Evolutionary conservation across 352 stramenopile species (phyloP), one percentile per base, ranked within the genome.

Genomic region (Phytopythium chamaehyphon): DNA sequence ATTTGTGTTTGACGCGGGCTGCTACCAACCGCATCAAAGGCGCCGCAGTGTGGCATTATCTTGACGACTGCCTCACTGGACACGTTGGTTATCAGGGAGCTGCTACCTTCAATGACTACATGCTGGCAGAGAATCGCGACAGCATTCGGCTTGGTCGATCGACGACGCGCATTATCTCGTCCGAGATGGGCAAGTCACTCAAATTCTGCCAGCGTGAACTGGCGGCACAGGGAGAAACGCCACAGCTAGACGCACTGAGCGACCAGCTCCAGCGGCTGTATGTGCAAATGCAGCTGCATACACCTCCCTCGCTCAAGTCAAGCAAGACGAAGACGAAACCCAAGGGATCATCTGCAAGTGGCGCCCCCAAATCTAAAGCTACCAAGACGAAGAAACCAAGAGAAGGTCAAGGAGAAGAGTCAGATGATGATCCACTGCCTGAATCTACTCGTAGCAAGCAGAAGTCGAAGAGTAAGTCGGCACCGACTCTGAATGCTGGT

Each of bases 11-110:
- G n/a, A 76, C 69, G 10, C 59, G 59, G 23, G 48, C 69, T 15
- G 69, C 55, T 1, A 76, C 69, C 19, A 79, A 79, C 64, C 65
- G 65, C 24, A 69, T 75, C 33, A 74, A 76, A 23, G 69, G 69
- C 35, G 51, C 63, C 19, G 69, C 66, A 6, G 58, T 76, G 23
- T 69, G 52, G 44, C 64, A 55, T 51, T 80, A 72, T 40, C 57
- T 80, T 7, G 62, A 80, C 38, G 69, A 80, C 49, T 61, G 48
- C 11, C 31, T 72, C 33, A 76, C 66, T 19, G 69, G 63, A 6
- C 66, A 80, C 19, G 39, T 44, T 44, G 39, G 39, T 9, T 44
- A 44, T 23, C 39, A n/a, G 26, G 57, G 42, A 54, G 26, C 48
- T 23, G 49, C 6, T 43, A 49, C 57, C 26, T 72, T 77, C 28